Base-by-base conservation (phyloP, 768 basidiomycete genomes). In the Amanita polypyramis region DNA sequence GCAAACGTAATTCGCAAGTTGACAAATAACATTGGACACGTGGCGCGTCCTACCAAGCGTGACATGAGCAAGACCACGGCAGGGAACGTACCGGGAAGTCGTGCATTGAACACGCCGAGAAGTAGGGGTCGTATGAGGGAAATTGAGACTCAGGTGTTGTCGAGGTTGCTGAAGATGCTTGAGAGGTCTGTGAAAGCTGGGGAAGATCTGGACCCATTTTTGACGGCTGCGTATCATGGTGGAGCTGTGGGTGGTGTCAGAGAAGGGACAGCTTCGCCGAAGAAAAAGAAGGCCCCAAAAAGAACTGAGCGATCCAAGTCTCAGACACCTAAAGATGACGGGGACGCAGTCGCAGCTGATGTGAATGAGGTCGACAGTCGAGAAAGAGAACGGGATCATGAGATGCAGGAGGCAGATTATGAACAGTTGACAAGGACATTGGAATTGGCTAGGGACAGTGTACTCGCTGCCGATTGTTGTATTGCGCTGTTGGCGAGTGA, bases 381-480 rank as follows among this genome's bases (percentile, higher is more conserved):
- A 51, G 27, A 45, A 50, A 45, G 56, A 30, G 7, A 50, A 43
- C 14, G 56, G 49, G 34, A 44, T 34, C 30, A 45, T 12, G 58
- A 58, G 29, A 57, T 74, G 37, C 68, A 73, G 2, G 76, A 79
- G 5, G 60, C 55, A 53, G 52, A 80, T 45, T 59, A 82, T 37
- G 77, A 76, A 7, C 69, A 66, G 34, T 54, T 92, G 9, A 62
- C 72, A 0, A 65, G 64, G 37, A 62, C 64, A 7, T 61, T 94
- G 32, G 79, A 85, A 46, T 53, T 76, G 15, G 84, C 82, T 3
- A 67, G 76, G 33, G 83, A 91, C 56, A 84, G 85, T 43, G 76
- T 91, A 7, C 56, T 85, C 21, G 91, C 93, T 3, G 88, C 88
- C 0, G 89, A 93, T 59, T 90, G 86, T 54, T 83, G 79, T 51